Conservation (phyloP, 73 alveolate species). For the Symbiodinium natans region DNA sequence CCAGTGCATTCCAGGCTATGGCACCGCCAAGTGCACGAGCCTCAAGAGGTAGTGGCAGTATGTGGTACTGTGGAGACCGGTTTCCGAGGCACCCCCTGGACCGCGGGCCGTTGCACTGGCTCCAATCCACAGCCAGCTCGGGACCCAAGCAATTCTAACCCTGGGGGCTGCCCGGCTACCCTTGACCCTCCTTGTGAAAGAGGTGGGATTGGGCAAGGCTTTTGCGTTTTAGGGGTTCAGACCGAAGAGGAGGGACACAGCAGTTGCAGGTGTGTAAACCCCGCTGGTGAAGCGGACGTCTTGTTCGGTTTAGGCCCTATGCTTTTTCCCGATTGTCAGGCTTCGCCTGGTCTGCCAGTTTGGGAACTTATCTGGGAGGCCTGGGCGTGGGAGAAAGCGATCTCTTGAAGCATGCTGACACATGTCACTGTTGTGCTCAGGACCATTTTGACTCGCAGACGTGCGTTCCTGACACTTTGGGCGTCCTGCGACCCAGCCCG, state of each 20-base stretch:
- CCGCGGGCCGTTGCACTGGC: not conserved
- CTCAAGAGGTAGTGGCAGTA: not conserved
- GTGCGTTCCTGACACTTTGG: constrained; percentile 42
- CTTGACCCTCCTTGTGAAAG: no score
- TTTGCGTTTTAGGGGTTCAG: no score
- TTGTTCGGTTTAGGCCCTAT: not conserved
- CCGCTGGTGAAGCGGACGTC: not conserved
- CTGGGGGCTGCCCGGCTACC: no score
- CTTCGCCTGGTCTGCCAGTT: constrained; percentile 39
- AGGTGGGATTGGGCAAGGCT: no score
- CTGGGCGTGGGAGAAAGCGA: no score
- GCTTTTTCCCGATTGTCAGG: not conserved
- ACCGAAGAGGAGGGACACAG: no score
- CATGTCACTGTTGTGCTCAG: not conserved
- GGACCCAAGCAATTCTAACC: not conserved
- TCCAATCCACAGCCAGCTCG: not conserved
- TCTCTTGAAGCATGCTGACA: not conserved
- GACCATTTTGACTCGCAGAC: constrained; percentile 73
- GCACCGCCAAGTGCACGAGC: constrained; percentile 56
- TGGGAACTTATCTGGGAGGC: constrained; percentile 91
- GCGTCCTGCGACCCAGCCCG: constrained; percentile 48
- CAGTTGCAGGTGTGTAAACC: not conserved
- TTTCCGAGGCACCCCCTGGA: not conserved
- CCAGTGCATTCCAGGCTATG: constrained; percentile 29
- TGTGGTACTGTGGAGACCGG: no score